phyloP scores from a whole-genome alignment of 352 stramenopile species.

The Thalassiosira hispida region DNA sequence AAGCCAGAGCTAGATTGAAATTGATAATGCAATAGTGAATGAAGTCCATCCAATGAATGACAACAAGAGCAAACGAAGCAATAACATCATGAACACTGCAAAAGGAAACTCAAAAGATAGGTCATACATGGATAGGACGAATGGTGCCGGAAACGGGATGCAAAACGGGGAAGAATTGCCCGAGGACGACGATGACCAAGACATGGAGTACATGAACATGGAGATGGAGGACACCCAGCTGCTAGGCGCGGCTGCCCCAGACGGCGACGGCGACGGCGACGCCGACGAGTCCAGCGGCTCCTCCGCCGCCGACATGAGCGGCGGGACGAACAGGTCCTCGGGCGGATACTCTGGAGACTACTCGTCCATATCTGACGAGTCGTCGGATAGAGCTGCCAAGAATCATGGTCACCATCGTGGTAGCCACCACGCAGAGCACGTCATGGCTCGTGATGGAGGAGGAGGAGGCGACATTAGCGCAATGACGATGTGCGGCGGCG shows the following conservation, averaged over 20 bases:
- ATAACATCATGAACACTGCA: neutral
- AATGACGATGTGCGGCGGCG: neutral
- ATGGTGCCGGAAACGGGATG: neutral
- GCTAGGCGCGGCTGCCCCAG: neutral
- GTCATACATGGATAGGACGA: neutral
- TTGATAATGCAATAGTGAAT: too few relatives aligned
- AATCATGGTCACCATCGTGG: neutral
- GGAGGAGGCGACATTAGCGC: neutral
- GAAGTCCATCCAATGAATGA: too few relatives aligned
- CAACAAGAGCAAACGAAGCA: neutral
- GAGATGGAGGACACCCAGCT: neutral
- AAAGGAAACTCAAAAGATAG: neutral
- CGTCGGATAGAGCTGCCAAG: neutral
- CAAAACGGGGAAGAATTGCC: neutral
- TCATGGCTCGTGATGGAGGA: neutral
- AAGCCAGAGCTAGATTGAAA: too few relatives aligned
- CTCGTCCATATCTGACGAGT: slow-evolving; percentile 19
- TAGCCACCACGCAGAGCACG: neutral
- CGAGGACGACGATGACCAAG: neutral
- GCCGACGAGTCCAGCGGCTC: slow-evolving; percentile 1
- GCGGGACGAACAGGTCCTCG: neutral
- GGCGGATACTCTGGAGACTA: slow-evolving; percentile 28
- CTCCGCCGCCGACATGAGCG: neutral
- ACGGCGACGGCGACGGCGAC: neutral
- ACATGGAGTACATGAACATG: neutral